Conservation (phyloP, 345 rosid species). For the Salix viminalis region DNA sequence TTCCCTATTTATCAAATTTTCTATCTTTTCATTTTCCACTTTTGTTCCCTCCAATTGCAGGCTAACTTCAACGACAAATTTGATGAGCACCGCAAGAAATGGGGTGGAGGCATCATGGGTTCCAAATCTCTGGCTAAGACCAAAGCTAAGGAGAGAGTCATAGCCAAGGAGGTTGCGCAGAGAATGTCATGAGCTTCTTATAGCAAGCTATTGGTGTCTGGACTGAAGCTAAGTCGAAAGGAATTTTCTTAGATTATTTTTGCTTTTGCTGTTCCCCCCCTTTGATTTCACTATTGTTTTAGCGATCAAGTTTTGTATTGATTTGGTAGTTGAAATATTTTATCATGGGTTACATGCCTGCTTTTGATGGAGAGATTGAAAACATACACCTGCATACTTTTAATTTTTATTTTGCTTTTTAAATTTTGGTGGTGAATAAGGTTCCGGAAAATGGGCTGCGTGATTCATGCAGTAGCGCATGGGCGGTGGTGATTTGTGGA, state of each 20-base stretch:
- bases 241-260: not conserved
- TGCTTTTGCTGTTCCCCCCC: not conserved
- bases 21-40: not conserved
- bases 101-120: slow-evolving; percentile 85
- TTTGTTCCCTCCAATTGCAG: slow-evolving; percentile 14
- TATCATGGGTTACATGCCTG: not conserved
- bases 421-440: too few species aligned
- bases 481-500: too few species aligned
- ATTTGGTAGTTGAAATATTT: not conserved
- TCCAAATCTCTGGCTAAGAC: slow-evolving; percentile 71
- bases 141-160: slow-evolving; percentile 56
- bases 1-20: not conserved
- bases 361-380: not conserved
- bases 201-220: not conserved
- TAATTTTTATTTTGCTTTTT: too few species aligned
- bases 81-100: slow-evolving; percentile 61
- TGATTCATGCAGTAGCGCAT: too few species aligned
- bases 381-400: too few species aligned
- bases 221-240: not conserved
- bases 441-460: too few species aligned
- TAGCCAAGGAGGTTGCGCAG: slow-evolving; percentile 70
- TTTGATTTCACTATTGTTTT: not conserved
- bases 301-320: not conserved
- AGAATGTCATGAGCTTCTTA: slow-evolving; percentile 45
- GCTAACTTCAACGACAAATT: slow-evolving; percentile 71